Evolutionary conservation across 2,329 filamentous ascomycete species (phyloP).

Genomic region (Cytospora leucostoma): DNA sequence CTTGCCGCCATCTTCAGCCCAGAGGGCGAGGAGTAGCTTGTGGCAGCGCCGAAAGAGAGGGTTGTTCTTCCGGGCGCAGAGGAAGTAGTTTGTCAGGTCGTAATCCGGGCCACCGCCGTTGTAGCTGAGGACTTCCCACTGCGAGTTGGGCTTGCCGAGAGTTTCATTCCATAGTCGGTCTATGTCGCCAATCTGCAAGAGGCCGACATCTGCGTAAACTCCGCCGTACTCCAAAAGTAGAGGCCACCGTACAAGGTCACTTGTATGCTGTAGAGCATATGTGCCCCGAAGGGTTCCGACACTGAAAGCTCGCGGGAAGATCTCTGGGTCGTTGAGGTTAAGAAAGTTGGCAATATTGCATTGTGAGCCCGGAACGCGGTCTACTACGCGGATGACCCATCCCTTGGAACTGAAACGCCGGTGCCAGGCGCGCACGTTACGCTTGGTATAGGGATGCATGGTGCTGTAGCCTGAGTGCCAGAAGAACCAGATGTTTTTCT

Average conservation of each 20-base stretch:
- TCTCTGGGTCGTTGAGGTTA: constrained; percentile 43
- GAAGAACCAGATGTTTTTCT: constrained; percentile 61
- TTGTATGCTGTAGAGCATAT: constrained; percentile 56
- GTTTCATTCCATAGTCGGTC: constrained; percentile 54
- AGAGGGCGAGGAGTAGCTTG: constrained; percentile 51
- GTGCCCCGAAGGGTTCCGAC: constrained; percentile 51
- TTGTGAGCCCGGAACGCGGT: constrained; percentile 46
- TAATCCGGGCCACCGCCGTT: constrained; percentile 41
- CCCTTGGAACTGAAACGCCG: constrained; percentile 52
- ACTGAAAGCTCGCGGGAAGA: constrained; percentile 52
- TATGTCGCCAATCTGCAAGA: constrained; percentile 59
- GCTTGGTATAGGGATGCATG: constrained; percentile 54
- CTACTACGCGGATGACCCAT: constrained; percentile 55
- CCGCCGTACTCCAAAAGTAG: constrained; percentile 59
- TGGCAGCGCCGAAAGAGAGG: constrained; percentile 50
- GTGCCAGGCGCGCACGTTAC: constrained; percentile 56
- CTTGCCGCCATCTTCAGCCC: constrained; percentile 46
- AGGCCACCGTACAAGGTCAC: constrained; percentile 60
- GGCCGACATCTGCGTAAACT: constrained; percentile 58
- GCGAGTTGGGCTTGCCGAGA: constrained; percentile 47
- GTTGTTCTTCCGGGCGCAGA: constrained; percentile 42
- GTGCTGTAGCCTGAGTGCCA: constrained; percentile 53
- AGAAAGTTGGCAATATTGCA: constrained; percentile 53
- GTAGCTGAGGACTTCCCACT: constrained; percentile 51
- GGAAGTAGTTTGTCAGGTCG: constrained; percentile 52